Evolutionary conservation across 495 filamentous ascomycete genomes (phyloP).

Genomic region (Penicillium verhagenii): DNA sequence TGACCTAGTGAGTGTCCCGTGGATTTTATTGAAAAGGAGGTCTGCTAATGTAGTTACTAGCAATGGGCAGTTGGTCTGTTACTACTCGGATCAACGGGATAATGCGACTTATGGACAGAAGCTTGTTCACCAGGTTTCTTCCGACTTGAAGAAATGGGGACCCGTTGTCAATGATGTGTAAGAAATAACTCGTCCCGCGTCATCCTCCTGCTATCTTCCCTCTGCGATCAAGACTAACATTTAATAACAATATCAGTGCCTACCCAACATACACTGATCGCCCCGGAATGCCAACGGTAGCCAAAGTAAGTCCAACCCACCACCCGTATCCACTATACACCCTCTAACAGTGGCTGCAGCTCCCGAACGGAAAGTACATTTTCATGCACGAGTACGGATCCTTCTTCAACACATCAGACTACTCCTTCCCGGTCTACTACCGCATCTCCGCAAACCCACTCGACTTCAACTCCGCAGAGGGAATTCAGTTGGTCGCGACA

Average conservation of each 20-base stretch:
- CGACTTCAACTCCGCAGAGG: constrained; percentile 44
- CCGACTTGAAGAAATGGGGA: constrained; percentile 58
- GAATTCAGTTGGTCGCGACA: constrained; percentile 41
- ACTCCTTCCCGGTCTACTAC: constrained; percentile 60
- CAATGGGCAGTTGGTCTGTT: constrained; percentile 57
- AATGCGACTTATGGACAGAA: constrained; percentile 66
- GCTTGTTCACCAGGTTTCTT: constrained; percentile 58
- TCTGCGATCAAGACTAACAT: no score
- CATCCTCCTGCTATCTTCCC: no score
- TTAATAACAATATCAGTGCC: constrained; percentile 24
- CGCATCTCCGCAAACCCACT: constrained; percentile 52
- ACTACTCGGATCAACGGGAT: constrained; percentile 66
- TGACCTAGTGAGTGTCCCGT: constrained; percentile 38
- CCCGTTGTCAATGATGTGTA: constrained; percentile 60
- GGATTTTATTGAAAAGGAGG: background rate
- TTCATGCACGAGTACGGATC: constrained; percentile 64
- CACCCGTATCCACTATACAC: no score
- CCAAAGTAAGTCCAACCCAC: constrained; percentile 32
- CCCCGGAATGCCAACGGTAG: constrained; percentile 65
- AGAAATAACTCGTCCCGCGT: background rate
- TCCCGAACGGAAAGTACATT: constrained; percentile 61
- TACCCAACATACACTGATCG: constrained; percentile 59
- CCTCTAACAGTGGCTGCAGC: constrained; percentile 17
- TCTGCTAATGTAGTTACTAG: constrained; percentile 21
- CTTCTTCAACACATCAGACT: constrained; percentile 36